These are phyloP conservation scores for Ceratocystiopsis sp. DNA, from an alignment of 2,329 filamentous ascomycete species.

Conservation along the genomic window DNA sequence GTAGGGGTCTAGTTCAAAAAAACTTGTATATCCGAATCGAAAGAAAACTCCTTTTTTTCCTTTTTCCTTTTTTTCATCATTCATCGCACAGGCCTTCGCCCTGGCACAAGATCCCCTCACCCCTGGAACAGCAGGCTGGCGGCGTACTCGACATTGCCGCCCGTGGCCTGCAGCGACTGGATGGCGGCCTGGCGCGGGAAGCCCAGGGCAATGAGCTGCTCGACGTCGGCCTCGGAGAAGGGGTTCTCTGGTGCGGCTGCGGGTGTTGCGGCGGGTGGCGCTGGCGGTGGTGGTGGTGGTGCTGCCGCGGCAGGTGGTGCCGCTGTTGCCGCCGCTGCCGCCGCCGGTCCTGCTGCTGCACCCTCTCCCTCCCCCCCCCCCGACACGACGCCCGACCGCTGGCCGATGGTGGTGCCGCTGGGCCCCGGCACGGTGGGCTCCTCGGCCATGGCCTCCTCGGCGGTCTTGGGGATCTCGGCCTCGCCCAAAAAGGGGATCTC, in stretches of 20 bases:
- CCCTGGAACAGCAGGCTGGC: slow-evolving; percentile 57
- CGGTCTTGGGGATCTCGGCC: slow-evolving; percentile 78
- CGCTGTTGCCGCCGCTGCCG: neutral
- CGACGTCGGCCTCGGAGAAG: slow-evolving; percentile 49
- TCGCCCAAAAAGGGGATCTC: slow-evolving; percentile 84
- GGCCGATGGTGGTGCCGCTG: slow-evolving; percentile 76
- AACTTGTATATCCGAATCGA: too few species aligned
- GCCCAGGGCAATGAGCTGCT: slow-evolving; percentile 61
- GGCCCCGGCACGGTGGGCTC: slow-evolving; percentile 77
- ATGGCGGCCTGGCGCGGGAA: slow-evolving; percentile 62
- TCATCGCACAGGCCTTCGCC: too few species aligned
- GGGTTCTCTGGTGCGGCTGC: slow-evolving; percentile 13
- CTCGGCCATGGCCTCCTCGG: slow-evolving; percentile 52
- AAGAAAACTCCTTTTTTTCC: too few species aligned
- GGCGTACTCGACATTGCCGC: slow-evolving; percentile 78
- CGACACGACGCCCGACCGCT: slow-evolving; percentile 60
- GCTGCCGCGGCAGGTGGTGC: neutral
- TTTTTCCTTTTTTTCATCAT: too few species aligned
- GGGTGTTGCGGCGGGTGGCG: slow-evolving; percentile 12
- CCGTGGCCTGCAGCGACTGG: slow-evolving; percentile 63
- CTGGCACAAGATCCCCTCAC: slow-evolving; percentile 9
- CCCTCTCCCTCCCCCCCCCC: slow-evolving; percentile 19
- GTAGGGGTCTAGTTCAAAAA: slow-evolving; percentile 21
- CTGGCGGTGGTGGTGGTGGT: slow-evolving; percentile 10
- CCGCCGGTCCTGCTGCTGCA: neutral